Base-by-base conservation (phyloP, 345 rosid genomes). In the Rhodamnia rubescens region DNA sequence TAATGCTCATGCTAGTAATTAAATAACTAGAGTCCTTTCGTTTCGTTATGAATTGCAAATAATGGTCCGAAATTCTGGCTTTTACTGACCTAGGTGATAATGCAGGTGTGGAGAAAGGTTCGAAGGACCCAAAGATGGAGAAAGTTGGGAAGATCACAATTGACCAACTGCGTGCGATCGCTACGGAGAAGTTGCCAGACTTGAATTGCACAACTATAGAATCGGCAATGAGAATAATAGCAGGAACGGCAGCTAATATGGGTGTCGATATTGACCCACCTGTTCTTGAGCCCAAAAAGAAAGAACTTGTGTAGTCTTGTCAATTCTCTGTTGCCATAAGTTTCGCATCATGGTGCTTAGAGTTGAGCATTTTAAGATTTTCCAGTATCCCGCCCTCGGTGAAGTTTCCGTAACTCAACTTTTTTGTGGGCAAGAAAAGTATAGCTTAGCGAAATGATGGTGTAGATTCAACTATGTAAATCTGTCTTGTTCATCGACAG, bases 171-270 rank as follows among this genome's bases (percentile, higher is more conserved):
- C 95, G 93, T 3, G 69, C 90, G 78, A 92, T 96, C 18, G 99
- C 98, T 16, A 42, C 93, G 7, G 98, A 95, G 91, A 96, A 95
- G 93, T 94, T 96, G 75, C 98, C 96, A 0, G 98, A 95, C 86
- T 88, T 95, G 88, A 96, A 95, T 86, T 95, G 99, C 87, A 90
- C 89, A 1, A 92, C 90, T 22, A 86, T 96, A 81, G 99, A 95
- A 86, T 94, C 99, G 8, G 99, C 98, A 12, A 95, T 93, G 98
- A 93, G 98, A 90, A 90, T 94, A 83, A 95, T 95, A 87, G 99
- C 99, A 6, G 98, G 99, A 47, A 96, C 99, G 16, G 98, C 99
- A 26, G 96, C 96, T 83, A 96, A 95, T 84, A 96, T 96, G 98
- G 99, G 98, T 74, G 94, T 95, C 36, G 94, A 95, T 54, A 83